Evolutionary conservation across 31 red algal species (phyloP).

Genomic region (Endocladia muricata): DNA sequence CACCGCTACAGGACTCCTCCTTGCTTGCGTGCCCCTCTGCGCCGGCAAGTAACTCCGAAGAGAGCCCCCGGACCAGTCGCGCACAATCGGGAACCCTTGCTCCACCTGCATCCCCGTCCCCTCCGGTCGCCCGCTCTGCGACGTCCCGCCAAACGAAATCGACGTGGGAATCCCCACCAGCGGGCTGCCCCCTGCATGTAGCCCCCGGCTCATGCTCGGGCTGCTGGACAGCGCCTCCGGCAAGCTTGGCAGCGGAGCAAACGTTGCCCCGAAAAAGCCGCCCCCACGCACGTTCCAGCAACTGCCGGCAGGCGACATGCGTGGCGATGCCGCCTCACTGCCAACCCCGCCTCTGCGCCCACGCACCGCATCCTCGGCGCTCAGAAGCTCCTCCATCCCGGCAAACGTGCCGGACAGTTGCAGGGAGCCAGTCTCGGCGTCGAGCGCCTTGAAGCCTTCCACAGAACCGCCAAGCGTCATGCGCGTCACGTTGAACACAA

Average conservation of each 20-base stretch:
- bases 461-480: slow-evolving; percentile 53
- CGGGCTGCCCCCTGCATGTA: neutral
- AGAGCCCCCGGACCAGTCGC: slow-evolving; percentile 54
- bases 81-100: slow-evolving; percentile 45
- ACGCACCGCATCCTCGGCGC: slow-evolving; percentile 9
- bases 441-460: slow-evolving; percentile 28
- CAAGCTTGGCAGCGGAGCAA: neutral
- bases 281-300: neutral
- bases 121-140: neutral
- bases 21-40: no score
- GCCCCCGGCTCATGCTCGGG: no score
- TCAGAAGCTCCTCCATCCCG: slow-evolving; percentile 26
- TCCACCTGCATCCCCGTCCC: slow-evolving; percentile 55
- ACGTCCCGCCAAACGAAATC: neutral
- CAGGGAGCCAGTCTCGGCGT: neutral
- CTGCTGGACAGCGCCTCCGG: no score
- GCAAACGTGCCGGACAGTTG: neutral
- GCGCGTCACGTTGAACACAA: slow-evolving; percentile 59
- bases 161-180: neutral
- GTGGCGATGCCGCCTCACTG: neutral
- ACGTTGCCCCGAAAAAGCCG: neutral
- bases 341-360: neutral
- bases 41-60: slow-evolving; percentile 21
- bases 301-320: slow-evolving; percentile 17
- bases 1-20: no score